phyloP scores from a whole-genome alignment of 441 rosid species.

The Francoa sonchifolia region DNA sequence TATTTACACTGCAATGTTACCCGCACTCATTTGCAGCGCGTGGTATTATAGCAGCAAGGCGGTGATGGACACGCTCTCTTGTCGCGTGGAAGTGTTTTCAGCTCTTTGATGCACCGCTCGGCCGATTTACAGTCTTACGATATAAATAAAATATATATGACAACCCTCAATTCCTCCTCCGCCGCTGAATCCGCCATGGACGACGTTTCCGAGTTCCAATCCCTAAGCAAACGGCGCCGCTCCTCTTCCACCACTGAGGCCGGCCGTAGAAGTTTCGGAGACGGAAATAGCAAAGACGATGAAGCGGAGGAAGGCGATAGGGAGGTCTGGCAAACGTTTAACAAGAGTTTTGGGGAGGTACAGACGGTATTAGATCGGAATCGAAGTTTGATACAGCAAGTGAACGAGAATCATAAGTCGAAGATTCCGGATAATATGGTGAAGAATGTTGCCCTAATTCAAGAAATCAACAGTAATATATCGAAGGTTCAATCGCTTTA shows the following conservation, averaged over 20 bases:
- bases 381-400: conserved; percentile 63
- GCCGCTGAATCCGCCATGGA: conserved; percentile 22
- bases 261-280: no score
- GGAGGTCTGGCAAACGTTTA: conserved; percentile 46
- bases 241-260: conserved; percentile 19
- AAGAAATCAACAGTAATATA: conserved; percentile 74
- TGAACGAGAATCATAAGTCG: conserved; percentile 86
- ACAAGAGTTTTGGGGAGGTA: conserved; percentile 43
- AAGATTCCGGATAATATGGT: conserved; percentile 67
- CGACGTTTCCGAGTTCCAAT: conserved; percentile 9
- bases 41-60: no score
- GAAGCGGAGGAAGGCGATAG: conserved; percentile 34
- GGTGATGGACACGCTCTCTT: no score
- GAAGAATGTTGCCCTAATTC: conserved; percentile 73
- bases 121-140: no score
- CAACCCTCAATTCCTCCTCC: conserved; percentile 11
- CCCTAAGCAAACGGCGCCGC: conserved; percentile 2
- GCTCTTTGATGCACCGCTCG: no score
- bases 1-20: no score
- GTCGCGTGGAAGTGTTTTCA: no score
- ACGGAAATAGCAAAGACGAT: conserved; percentile 4
- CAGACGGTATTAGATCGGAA: conserved; percentile 79
- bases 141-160: no score
- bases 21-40: no score
- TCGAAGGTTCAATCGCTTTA: conserved; percentile 67